Evolutionary conservation across 306 rosid genomes (phyloP), one percentile per base, ranked within the genome.

Genomic region (Malus fusca): DNA sequence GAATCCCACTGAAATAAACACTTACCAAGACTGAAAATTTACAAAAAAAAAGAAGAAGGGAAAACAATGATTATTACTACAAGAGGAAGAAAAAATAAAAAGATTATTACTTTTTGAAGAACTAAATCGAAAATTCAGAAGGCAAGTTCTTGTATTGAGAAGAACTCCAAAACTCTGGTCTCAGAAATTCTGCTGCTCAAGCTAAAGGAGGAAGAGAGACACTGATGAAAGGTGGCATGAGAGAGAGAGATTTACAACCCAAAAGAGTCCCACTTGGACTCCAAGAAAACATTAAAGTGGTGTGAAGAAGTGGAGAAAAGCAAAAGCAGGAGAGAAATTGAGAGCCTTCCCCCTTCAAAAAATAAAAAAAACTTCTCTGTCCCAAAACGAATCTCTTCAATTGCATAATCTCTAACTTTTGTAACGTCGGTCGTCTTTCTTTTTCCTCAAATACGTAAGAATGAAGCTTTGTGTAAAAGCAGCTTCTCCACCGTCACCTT

Each of bases 371-470:
- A 79, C 68, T 35, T 69, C 76, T 52, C 78, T 42, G 61, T 46
- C 71, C 79, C 83, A 73, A 66, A 82, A 5, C 73, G 96, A 88
- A 91, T 88, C 87, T 85, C 76, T 80, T 84, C 75, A 79, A 79
- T 80, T 77, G 26, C 67, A 37, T 61, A 77, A 78, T 63, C 65
- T 84, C 83, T 81, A 53, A 75, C 80, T 78, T 60, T 11, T 35
- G 58, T 21, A 75, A 46, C 71, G 78, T 69, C 73, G 60, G 75
- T 59, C 84, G 56, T 76, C 79, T 72, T 82, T 84, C 82, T 85
- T 91, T 88, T 88, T 74, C 78, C 84, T 84, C 86, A 73, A 73
- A 77, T 89, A 85, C 86, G 90, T 80, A 87, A 93, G 90, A 90
- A 71, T 69, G 86, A 93, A 93, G 97, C 77, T 66, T 74, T 18